Conservation (phyloP, 495 filamentous ascomycete species). For the Aspergillus sparsus region DNA sequence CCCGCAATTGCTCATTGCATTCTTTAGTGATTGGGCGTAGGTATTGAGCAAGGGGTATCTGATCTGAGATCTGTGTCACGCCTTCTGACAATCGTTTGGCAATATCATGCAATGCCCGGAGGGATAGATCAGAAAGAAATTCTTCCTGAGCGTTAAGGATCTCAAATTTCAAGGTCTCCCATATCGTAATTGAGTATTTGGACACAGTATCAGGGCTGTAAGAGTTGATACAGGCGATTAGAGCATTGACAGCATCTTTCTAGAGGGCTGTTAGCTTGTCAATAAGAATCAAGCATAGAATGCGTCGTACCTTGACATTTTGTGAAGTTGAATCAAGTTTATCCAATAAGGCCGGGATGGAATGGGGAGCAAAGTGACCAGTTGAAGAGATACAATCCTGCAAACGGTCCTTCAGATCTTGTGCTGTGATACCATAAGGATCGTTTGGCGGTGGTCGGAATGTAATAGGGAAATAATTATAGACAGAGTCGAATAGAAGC, state of each 20-base stretch:
- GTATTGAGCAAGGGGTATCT: conserved; percentile 59
- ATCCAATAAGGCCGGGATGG: conserved; percentile 70
- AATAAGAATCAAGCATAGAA: not conserved
- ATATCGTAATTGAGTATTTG: conserved; percentile 66
- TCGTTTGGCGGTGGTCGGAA: conserved; percentile 75
- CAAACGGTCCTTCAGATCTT: conserved; percentile 70
- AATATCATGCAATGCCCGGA: conserved; percentile 56
- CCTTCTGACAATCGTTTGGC: conserved; percentile 58
- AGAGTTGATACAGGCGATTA: conserved; percentile 59
- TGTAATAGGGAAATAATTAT: conserved; percentile 79
- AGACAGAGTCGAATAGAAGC: conserved; percentile 70
- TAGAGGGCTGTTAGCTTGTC: conserved; percentile 39
- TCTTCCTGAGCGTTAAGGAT: conserved; percentile 75
- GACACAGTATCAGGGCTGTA: conserved; percentile 66
- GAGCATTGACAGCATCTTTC: conserved; percentile 70
- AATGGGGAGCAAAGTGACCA: conserved; percentile 64
- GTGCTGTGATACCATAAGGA: conserved; percentile 72
- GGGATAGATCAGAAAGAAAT: conserved; percentile 63
- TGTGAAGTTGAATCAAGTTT: conserved; percentile 75
- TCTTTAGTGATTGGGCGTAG: conserved; percentile 66
- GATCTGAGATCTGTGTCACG: conserved; percentile 46
- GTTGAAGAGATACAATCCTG: conserved; percentile 71
- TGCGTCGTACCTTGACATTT: conserved; percentile 62
- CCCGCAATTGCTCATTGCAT: conserved; percentile 69
- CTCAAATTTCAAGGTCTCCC: conserved; percentile 76